Evolutionary conservation across 495 filamentous ascomycete species (phyloP).

Genomic region (Penicillium subrubescens): DNA sequence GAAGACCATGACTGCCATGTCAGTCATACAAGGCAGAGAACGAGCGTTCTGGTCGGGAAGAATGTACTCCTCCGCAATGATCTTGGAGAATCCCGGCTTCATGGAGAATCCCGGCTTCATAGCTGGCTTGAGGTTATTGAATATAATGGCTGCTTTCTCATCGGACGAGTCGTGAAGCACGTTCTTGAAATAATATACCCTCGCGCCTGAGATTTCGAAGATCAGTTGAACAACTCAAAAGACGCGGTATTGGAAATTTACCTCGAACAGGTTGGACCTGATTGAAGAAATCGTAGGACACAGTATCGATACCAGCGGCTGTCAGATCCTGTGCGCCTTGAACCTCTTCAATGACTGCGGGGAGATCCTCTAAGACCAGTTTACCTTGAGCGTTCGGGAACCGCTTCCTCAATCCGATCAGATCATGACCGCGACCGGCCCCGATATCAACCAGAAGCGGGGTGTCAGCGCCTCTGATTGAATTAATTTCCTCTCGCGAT

Average conservation of each 20-base stretch:
- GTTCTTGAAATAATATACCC: neutral
- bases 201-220: neutral
- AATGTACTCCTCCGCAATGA: slow-evolving; percentile 42
- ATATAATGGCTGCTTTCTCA: slow-evolving; percentile 22
- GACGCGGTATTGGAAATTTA: neutral
- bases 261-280: slow-evolving; percentile 21
- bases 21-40: slow-evolving; percentile 22
- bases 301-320: slow-evolving; percentile 27
- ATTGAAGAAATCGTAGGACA: slow-evolving; percentile 45
- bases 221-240: neutral
- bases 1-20: slow-evolving; percentile 44
- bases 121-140: slow-evolving; percentile 34
- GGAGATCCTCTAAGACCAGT: neutral
- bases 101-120: slow-evolving; percentile 49
- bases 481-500: too few relatives aligned
- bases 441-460: neutral
- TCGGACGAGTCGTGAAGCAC: neutral
- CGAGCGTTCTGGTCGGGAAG: slow-evolving; percentile 29
- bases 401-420: neutral
- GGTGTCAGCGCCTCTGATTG: neutral
- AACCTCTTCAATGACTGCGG: neutral
- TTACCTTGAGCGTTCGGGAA: neutral
- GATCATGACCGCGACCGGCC: neutral
- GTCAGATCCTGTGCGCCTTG: slow-evolving; percentile 20
- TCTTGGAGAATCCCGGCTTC: slow-evolving; percentile 43